Evolutionary conservation across 768 basidiomycete genomes (phyloP).

Genomic region (Naganishia onofrii): DNA sequence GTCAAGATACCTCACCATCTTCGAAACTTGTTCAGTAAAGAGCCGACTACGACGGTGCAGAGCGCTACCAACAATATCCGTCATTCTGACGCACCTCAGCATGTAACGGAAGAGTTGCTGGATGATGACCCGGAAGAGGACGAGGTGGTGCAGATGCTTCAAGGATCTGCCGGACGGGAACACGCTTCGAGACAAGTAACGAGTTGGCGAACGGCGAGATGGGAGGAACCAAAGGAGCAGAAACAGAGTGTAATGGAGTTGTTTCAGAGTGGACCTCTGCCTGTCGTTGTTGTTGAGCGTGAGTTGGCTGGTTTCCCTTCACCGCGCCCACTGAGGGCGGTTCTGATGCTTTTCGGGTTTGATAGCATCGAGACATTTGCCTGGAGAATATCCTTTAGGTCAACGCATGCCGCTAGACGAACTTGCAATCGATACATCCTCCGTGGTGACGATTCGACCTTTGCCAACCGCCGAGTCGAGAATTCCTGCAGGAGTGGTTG

Average conservation of each 20-base stretch:
- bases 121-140: slow-evolving; percentile 36
- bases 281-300: not conserved
- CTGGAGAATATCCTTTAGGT: slow-evolving; percentile 37
- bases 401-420: not conserved
- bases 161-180: slow-evolving; percentile 40
- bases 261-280: slow-evolving; percentile 43
- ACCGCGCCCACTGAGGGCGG: not conserved
- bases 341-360: not conserved
- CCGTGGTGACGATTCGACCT: slow-evolving; percentile 8
- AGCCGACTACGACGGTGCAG: not conserved
- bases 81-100: not conserved
- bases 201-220: slow-evolving; percentile 51
- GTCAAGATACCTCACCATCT: slow-evolving; percentile 29
- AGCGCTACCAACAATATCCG: not conserved
- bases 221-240: slow-evolving; percentile 41
- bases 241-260: slow-evolving; percentile 37
- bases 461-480: not conserved
- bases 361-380: slow-evolving; percentile 6
- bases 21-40: slow-evolving; percentile 27
- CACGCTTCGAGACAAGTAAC: slow-evolving; percentile 26
- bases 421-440: not conserved
- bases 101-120: slow-evolving; percentile 17
- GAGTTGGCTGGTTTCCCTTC: not conserved
- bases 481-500: not conserved
- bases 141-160: slow-evolving; percentile 39